A percentile compares a stretch with the other conserved stretches of the same genome.
Evolutionary conservation across 2,329 filamentous ascomycete species (phyloP).

Genomic region (Periconia macrospinosa): DNA sequence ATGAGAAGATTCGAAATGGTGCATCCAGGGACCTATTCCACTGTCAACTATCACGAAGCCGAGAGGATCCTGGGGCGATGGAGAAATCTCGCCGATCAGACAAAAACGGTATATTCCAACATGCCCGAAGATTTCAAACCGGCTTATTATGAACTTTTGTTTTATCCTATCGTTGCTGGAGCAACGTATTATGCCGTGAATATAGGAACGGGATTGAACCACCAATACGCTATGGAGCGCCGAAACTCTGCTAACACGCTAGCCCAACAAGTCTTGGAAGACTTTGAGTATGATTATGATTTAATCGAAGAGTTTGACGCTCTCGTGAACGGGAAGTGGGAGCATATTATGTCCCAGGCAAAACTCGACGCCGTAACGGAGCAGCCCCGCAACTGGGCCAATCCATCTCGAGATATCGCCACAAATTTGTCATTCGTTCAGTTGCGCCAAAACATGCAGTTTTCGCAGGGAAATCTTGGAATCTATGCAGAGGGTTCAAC

Average conservation of each 20-base stretch:
- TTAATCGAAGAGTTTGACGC: constrained; percentile 26
- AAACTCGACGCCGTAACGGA: constrained; percentile 37
- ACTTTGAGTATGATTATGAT: constrained; percentile 22
- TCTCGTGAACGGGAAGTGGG: constrained; percentile 31
- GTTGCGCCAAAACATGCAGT: constrained; percentile 21
- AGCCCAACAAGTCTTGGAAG: constrained; percentile 20
- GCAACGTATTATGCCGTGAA: constrained; percentile 51
- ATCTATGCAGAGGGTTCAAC: constrained; percentile 18
- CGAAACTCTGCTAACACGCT: constrained; percentile 28
- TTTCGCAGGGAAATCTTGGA: constrained; percentile 17
- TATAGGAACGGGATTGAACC: constrained; percentile 24
- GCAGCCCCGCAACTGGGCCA: constrained; percentile 58
- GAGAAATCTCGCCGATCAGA: constrained; percentile 52
- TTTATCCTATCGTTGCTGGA: constrained; percentile 60
- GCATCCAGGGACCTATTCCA: constrained; percentile 57
- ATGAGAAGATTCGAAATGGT: constrained; percentile 63
- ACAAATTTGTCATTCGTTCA: constrained; percentile 62
- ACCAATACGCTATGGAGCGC: constrained; percentile 24
- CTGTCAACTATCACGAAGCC: constrained; percentile 62
- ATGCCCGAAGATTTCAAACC: constrained; percentile 53
- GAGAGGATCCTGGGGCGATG: constrained; percentile 58
- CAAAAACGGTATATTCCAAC: constrained; percentile 57
- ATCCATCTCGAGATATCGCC: constrained; percentile 67
- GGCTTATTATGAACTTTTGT: constrained; percentile 63
- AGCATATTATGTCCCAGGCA: constrained; percentile 26